Evolutionary conservation across 371 early-diverging fungal species (phyloP), one percentile per base, ranked within the genome.

Genomic region (Lichtheimia corymbifera): DNA sequence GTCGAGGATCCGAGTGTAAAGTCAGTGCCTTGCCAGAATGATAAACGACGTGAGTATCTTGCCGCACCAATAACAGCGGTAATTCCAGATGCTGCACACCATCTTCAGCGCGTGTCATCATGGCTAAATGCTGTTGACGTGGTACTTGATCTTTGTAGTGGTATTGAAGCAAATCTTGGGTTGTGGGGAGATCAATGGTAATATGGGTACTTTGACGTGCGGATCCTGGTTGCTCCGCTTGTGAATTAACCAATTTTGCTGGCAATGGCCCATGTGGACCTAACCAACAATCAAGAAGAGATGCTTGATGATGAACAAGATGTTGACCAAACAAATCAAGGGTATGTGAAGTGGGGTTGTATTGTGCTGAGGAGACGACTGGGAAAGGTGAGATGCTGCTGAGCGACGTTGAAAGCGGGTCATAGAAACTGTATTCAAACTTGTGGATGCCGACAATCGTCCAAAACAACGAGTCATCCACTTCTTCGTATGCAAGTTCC

Each of bases 381-480:
- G 74, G 77, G 27, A 70, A 71, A 3, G 77, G 77, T n/a, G 71
- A 66, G 24, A 71, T 62, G 50, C 57, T 58, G 24, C 69, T 42
- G 7, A 64, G 65, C 7, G 65, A 57, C 20, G 70, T 52, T 40
- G 70, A 51, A 25, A 61, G 59, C 17, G 69, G 43, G 59, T 83
- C 80, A 49, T 72, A 72, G 67, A 72, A 83, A 0, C 77, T 80
- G 62, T 82, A 80, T 54, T 85, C 80, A 66, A 85, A 85, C 51
- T 74, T 75, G 27, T 75, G 72, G 59, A 91, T 88, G 55, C 91
- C 90, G n/a, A 91, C 91, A 56, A 91, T 90, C 4, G 93, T 92
- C 93, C 93, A 92, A 74, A 91, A 92, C 45, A 92, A 74, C 65
- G 83, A 88, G 63, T 92, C 93, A 66, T 89, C 90, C 17, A 91